These are phyloP conservation scores for Colletotrichum eleusines DNA, from an alignment of 2,329 filamentous ascomycete species.

Conservation along the genomic window DNA sequence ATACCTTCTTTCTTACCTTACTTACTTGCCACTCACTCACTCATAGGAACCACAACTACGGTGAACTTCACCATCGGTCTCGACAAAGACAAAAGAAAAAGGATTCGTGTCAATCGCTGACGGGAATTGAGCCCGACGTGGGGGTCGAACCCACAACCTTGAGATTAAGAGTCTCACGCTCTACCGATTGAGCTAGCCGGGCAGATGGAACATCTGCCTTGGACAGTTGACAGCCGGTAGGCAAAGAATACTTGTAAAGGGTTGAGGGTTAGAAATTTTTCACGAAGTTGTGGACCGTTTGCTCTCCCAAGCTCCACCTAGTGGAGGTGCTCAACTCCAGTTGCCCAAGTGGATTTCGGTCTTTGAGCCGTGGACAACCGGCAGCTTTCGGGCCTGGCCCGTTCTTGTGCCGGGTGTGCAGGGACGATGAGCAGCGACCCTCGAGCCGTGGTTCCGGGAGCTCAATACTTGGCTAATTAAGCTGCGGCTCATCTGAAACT, in stretches of 20 bases:
- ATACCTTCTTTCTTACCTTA: no score
- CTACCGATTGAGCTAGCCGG: constrained; percentile 78
- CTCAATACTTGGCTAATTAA: background rate
- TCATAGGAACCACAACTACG: no score
- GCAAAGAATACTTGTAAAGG: background rate
- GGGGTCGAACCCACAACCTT: constrained; percentile 67
- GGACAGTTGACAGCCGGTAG: background rate
- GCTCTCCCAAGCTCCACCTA: background rate
- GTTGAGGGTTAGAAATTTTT: constrained; percentile 3
- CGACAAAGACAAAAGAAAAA: constrained; percentile 7
- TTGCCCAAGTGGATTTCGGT: background rate
- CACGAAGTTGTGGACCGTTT: constrained; percentile 8
- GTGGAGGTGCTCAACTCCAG: background rate
- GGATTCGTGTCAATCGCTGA: constrained; percentile 19
- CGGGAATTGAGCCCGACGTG: constrained; percentile 46
- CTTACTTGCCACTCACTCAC: no score
- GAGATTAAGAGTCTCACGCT: constrained; percentile 79
- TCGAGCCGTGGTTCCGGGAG: no score
- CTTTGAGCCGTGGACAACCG: background rate
- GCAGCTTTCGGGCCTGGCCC: background rate
- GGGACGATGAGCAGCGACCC: background rate
- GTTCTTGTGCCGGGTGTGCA: background rate
- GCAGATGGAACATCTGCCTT: constrained; percentile 45
- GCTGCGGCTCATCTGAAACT: background rate
- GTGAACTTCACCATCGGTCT: fast-evolving